A percentile compares a stretch with the other conserved stretches of the same genome.
Evolutionary conservation across 164 flowering plant species (phyloP).

Genomic region (Magnolia sinica): DNA sequence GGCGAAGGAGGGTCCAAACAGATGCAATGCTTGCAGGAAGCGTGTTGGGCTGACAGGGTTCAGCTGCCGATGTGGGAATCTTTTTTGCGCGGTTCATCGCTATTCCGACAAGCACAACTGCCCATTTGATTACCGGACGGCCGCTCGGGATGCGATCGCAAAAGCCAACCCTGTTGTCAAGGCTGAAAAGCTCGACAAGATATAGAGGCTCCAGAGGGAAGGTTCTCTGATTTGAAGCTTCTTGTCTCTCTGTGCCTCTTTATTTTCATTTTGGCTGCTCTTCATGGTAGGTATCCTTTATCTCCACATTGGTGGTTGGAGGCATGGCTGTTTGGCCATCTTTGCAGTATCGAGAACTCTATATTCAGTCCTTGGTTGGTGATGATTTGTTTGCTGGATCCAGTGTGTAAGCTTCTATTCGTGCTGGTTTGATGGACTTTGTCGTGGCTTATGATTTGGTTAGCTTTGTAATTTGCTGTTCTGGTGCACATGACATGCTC

Average conservation of each 20-base stretch:
- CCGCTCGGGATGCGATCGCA: conserved; percentile 47
- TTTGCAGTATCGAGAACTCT: conserved; percentile 23
- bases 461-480: conserved; percentile 18
- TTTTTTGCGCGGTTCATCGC: conserved; percentile 48
- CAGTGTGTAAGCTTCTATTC: conserved; percentile 30
- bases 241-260: conserved; percentile 13
- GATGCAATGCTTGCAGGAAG: conserved; percentile 47
- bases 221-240: conserved; percentile 18
- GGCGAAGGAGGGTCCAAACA: conserved; percentile 43
- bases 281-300: conserved; percentile 18
- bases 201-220: conserved; percentile 23
- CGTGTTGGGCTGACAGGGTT: conserved; percentile 58
- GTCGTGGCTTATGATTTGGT: conserved; percentile 22
- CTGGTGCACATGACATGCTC: conserved; percentile 17
- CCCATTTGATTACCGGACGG: conserved; percentile 43
- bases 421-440: conserved; percentile 26
- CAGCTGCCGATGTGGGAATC: conserved; percentile 49
- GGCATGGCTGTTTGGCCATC: conserved; percentile 23
- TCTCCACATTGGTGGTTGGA: conserved; percentile 12
- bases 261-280: conserved; percentile 19
- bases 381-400: conserved; percentile 24
- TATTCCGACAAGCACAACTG: conserved; percentile 58
- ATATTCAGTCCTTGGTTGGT: conserved; percentile 24
- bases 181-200: conserved; percentile 56
- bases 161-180: conserved; percentile 54